phyloP scores from a whole-genome alignment of 2,329 filamentous ascomycete genomes.

The Volutella citrinella region DNA sequence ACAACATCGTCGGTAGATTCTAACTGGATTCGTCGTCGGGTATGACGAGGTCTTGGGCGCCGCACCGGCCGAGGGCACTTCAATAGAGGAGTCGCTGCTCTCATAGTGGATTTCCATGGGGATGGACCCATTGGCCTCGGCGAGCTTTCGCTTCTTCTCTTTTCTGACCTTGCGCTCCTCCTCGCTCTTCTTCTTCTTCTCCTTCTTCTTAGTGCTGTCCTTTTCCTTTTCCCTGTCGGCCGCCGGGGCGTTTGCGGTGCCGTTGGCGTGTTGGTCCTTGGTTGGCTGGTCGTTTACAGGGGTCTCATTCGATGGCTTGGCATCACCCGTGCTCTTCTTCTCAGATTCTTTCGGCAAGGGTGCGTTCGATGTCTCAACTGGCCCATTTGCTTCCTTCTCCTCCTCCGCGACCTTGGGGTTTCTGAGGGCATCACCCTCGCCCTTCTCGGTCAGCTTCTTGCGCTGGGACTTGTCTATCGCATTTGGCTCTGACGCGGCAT shows the following conservation, averaged over 20 bases:
- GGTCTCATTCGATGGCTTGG: slow-evolving; percentile 14
- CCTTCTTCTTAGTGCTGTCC: slow-evolving; percentile 69
- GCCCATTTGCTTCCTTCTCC: slow-evolving; percentile 34
- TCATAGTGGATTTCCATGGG: slow-evolving; percentile 80
- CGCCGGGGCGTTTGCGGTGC: slow-evolving; percentile 14
- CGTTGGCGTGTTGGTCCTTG: slow-evolving; percentile 20
- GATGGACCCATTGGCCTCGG: slow-evolving; percentile 82
- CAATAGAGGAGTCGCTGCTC: slow-evolving; percentile 56
- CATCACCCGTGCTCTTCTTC: slow-evolving; percentile 30
- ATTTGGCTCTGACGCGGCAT: slow-evolving; percentile 36
- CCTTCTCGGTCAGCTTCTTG: slow-evolving; percentile 63
- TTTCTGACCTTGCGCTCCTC: slow-evolving; percentile 90
- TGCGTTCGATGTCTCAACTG: slow-evolving; percentile 41
- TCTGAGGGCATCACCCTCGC: slow-evolving; percentile 73
- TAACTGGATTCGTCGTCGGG: slow-evolving; percentile 85
- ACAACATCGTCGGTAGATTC: slow-evolving; percentile 93
- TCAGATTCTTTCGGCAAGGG: slow-evolving; percentile 37
- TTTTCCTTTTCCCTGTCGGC: slow-evolving; percentile 32
- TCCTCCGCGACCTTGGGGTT: slow-evolving; percentile 58
- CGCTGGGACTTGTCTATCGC: slow-evolving; percentile 52
- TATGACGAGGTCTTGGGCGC: slow-evolving; percentile 31
- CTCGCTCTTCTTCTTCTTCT: slow-evolving; percentile 94
- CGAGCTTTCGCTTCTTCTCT: slow-evolving; percentile 80
- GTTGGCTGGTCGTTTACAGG: neutral
- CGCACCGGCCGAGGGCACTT: slow-evolving; percentile 12